Conservation (phyloP, 352 stramenopile genomes). For the Pythium phragmitis region DNA sequence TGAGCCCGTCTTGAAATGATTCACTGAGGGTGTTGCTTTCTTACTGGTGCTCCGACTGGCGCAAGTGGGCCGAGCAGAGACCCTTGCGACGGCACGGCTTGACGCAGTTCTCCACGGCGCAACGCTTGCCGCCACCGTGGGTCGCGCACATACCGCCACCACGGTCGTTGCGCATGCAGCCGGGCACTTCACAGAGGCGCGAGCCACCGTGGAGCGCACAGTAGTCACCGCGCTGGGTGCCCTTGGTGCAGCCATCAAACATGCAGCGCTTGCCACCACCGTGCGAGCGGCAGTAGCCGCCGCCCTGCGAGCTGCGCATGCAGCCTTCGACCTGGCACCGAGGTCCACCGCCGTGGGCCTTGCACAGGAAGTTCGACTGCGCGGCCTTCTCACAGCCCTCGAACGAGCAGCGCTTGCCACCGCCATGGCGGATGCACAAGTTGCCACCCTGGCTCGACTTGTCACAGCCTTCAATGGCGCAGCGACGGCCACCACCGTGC, state of each 20-base stretch:
- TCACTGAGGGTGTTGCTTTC: slow-evolving; percentile 6
- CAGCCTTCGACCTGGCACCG: slow-evolving; percentile 74
- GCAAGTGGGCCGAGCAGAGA: slow-evolving; percentile 79
- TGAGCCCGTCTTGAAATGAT: slow-evolving; percentile 23
- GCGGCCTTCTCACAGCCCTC: slow-evolving; percentile 78
- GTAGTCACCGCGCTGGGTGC: slow-evolving; percentile 84
- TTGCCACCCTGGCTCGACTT: slow-evolving; percentile 82
- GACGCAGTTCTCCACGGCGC: slow-evolving; percentile 55
- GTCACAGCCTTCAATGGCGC: slow-evolving; percentile 72
- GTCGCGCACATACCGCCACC: slow-evolving; percentile 73
- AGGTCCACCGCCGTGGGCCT: slow-evolving; percentile 79
- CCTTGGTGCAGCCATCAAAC: slow-evolving; percentile 83
- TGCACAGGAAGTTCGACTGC: slow-evolving; percentile 86
- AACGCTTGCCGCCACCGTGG: slow-evolving; percentile 86
- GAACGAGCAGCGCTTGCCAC: slow-evolving; percentile 77
- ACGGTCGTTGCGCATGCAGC: slow-evolving; percentile 85
- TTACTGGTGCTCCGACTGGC: slow-evolving; percentile 34
- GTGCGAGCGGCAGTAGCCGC: slow-evolving; percentile 83
- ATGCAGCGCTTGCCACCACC: slow-evolving; percentile 87
- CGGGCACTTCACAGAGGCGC: slow-evolving; percentile 73
- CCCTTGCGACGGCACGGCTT: slow-evolving; percentile 83
- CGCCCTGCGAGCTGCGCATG: slow-evolving; percentile 70
- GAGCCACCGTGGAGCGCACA: slow-evolving; percentile 85
- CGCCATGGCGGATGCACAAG: slow-evolving; percentile 85
- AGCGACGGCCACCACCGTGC: slow-evolving; percentile 78